A percentile compares a stretch with the other conserved stretches of the same genome.
Evolutionary conservation across 2,329 filamentous ascomycete genomes (phyloP).

Genomic region (Macrophomina tecta): DNA sequence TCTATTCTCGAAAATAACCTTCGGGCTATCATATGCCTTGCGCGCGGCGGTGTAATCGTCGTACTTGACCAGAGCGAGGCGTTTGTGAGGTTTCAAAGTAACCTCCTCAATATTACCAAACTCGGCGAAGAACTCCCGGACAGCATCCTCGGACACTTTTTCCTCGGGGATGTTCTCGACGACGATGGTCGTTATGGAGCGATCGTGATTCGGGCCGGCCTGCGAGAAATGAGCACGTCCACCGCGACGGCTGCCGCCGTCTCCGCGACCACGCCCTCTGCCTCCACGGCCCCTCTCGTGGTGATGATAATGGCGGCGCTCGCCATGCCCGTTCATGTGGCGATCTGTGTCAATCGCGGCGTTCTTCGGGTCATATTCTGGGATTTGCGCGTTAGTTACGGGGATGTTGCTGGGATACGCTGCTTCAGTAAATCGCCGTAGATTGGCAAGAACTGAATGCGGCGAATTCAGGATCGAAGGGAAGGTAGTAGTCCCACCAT

Average conservation of each 20-base stretch:
- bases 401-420: background rate
- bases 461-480: background rate
- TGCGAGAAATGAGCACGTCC: constrained; percentile 65
- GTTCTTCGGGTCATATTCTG: constrained; percentile 66
- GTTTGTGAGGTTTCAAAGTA: constrained; percentile 69
- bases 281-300: constrained; percentile 45
- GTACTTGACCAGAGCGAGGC: constrained; percentile 73
- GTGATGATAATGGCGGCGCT: constrained; percentile 28
- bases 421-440: constrained; percentile 35
- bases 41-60: constrained; percentile 70
- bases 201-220: constrained; percentile 67
- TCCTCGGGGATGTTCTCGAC: constrained; percentile 80
- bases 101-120: constrained; percentile 72
- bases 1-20: constrained; percentile 82
- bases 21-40: constrained; percentile 75
- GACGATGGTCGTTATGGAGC: constrained; percentile 70
- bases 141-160: constrained; percentile 67
- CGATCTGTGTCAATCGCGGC: constrained; percentile 47
- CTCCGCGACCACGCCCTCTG: constrained; percentile 48
- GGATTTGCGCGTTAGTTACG: constrained; percentile 30
- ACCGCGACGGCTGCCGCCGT: constrained; percentile 40
- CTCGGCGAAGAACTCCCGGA: constrained; percentile 72
- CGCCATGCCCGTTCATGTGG: constrained; percentile 36
- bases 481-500: constrained; percentile 30
- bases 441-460: background rate